A percentile compares a stretch with the other conserved stretches of the same genome.
These are phyloP conservation scores for Dianthus caryophyllus DNA, from an alignment of 148 eudicot species.

Conservation along the genomic window DNA sequence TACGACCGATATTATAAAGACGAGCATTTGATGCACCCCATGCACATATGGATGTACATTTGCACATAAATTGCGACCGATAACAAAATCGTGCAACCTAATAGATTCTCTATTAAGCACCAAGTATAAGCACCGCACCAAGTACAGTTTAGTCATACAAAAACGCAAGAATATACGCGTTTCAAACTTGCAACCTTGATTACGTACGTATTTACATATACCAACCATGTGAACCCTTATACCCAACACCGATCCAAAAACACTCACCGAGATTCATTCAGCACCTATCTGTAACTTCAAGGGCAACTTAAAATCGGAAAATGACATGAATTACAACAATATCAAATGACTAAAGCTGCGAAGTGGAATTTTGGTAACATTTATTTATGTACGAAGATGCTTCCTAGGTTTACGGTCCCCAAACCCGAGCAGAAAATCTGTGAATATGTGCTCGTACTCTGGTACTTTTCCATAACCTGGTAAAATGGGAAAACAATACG, in stretches of 20 bases:
- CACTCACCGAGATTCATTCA: conserved; percentile 6
- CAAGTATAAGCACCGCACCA: too few relatives aligned
- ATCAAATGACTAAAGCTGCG: conserved; percentile 16
- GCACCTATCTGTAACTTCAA: conserved; percentile 18
- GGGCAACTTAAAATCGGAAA: conserved; percentile 3
- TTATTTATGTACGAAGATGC: conserved; percentile 25
- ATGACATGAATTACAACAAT: conserved; percentile 4
- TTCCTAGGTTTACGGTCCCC: conserved; percentile 40
- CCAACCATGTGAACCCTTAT: conserved; percentile 10
- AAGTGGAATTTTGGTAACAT: background rate
- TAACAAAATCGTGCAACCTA: too few relatives aligned
- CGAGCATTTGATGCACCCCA: too few relatives aligned
- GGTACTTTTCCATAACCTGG: conserved; percentile 83
- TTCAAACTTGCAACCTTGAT: too few relatives aligned
- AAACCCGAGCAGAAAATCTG: conserved; percentile 55
- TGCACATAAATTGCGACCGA: too few relatives aligned
- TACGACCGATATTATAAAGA: too few relatives aligned
- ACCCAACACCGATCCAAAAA: conserved; percentile 16
- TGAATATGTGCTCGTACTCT: conserved; percentile 66
- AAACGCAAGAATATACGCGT: too few relatives aligned
- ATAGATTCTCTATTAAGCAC: too few relatives aligned
- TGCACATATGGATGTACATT: too few relatives aligned
- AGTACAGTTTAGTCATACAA: too few relatives aligned
- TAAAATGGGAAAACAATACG: background rate
- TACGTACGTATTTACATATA: conserved; percentile 30